These are phyloP conservation scores for Thermomucor indicae-seudaticae DNA, from an alignment of 371 early-diverging fungal species.

Conservation along the genomic window DNA sequence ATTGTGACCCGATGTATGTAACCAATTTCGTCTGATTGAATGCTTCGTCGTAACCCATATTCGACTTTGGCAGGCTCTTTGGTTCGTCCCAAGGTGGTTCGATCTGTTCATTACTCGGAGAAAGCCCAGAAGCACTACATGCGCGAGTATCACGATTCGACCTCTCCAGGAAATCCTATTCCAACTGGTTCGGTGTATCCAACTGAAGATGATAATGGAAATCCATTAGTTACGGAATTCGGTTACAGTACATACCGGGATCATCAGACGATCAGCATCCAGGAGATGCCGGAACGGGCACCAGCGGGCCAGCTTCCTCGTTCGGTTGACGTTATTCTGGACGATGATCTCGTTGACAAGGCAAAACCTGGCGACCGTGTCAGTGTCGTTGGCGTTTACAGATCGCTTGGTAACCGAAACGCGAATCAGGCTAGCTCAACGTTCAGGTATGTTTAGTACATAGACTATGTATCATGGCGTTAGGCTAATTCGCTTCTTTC, in stretches of 20 bases:
- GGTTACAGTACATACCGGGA: constrained; percentile 94
- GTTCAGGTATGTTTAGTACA: constrained; percentile 57
- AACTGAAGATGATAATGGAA: constrained; percentile 92
- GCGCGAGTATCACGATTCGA: constrained; percentile 90
- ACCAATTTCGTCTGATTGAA: too few species aligned
- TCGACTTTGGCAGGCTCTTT: constrained; percentile 69
- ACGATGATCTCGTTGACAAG: constrained; percentile 96
- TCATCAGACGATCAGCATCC: constrained; percentile 94
- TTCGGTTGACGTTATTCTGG: constrained; percentile 94
- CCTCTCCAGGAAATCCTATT: constrained; percentile 50
- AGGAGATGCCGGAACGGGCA: constrained; percentile 99
- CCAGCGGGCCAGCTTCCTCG: constrained; percentile 98
- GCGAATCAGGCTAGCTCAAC: constrained; percentile 76
- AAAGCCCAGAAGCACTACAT: constrained; percentile 77
- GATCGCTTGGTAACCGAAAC: constrained; percentile 79
- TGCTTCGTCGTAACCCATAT: background rate
- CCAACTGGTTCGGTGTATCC: constrained; percentile 76
- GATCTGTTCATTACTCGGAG: constrained; percentile 94
- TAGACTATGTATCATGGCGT: background rate
- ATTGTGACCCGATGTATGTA: constrained; percentile 97
- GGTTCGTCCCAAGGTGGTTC: constrained; percentile 95
- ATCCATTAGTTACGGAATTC: constrained; percentile 91
- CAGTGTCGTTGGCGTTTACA: constrained; percentile 93
- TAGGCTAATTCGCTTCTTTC: background rate
- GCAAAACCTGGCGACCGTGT: constrained; percentile 99